Evolutionary conservation across 2,329 filamentous ascomycete species (phyloP), one percentile per base, ranked within the genome.

Genomic region (Hirsutella thompsonii): DNA sequence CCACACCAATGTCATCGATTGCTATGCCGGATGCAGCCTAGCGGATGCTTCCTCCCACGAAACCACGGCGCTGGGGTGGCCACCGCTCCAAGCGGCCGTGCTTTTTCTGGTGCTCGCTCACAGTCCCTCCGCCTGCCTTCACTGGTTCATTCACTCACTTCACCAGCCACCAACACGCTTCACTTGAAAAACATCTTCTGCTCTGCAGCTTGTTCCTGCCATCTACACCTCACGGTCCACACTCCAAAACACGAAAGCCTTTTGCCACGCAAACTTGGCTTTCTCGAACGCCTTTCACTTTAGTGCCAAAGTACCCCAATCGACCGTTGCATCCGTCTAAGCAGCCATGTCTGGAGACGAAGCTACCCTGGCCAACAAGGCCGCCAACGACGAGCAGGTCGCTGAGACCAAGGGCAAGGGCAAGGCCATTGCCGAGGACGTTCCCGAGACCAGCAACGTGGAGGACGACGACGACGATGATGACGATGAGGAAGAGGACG

Each of bases 331-430:
- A 8, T 16, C 32, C 14, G 5, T 16, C 28, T n/a, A 14, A 35
- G 29, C 30, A 40, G 44, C 21, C 42, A 52, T 76, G 70, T 61
- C 70, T 54, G 63, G 69, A 49, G 72, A 70, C 63, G 62, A 63
- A 48, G 56, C 64, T 50, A 68, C 67, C 47, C 58, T 67, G 56
- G 63, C 70, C 42, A 55, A 67, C 53, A 62, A 68, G 53, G 54
- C 64, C 55, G 56, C 68, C 16, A 21, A 33, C 40, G 58, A 60
- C 47, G 58, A 55, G 49, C 52, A 57, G 52, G 56, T 59, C 47
- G 59, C 72, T 46, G 70, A 77, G 55, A 66, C 70, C 61, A 94
- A 94, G 74, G 86, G 85, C 64, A 94, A 94, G 73, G 87, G 87
- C 68, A 94, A 94, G 72, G 74, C 76, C 38, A 58, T 67, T 39